These are phyloP conservation scores for Colletotrichum sp. DNA, from an alignment of 2,329 filamentous ascomycete species.

Conservation along the genomic window DNA sequence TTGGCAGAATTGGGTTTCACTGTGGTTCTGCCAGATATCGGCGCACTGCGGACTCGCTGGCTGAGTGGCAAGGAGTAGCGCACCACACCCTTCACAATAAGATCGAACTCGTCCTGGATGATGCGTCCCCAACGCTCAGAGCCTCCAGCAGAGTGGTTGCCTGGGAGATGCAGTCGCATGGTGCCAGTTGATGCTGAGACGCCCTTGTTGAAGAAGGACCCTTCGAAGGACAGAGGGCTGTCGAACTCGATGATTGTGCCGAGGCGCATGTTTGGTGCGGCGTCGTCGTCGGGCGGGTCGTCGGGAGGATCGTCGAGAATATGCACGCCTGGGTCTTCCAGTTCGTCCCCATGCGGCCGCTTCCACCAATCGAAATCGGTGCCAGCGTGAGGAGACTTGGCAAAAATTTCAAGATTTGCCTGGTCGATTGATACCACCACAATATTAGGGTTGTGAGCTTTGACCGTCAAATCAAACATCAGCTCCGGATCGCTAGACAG, in stretches of 20 bases:
- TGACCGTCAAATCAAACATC: constrained; percentile 89
- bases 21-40: constrained; percentile 62
- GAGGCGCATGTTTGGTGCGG: constrained; percentile 85
- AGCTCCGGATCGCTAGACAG: constrained; percentile 93
- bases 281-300: constrained; percentile 69
- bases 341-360: constrained; percentile 33
- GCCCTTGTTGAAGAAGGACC: constrained; percentile 81
- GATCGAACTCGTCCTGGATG: constrained; percentile 87
- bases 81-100: constrained; percentile 89
- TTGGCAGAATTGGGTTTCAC: constrained; percentile 68
- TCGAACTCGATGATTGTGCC: constrained; percentile 88
- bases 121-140: constrained; percentile 89
- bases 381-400: constrained; percentile 90
- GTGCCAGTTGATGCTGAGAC: constrained; percentile 78
- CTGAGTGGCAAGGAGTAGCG: constrained; percentile 76
- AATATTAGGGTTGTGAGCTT: constrained; percentile 90
- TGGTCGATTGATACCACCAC: constrained; percentile 85
- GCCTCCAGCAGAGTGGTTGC: constrained; percentile 87
- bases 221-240: constrained; percentile 86
- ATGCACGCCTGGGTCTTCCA: constrained; percentile 16
- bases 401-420: constrained; percentile 91
- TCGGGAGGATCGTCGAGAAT: constrained; percentile 38
- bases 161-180: constrained; percentile 80
- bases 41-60: constrained; percentile 61
- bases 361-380: constrained; percentile 66